Base-by-base conservation (phyloP, 202 grass and related monocot species). In the Zoysia matrella region DNA sequence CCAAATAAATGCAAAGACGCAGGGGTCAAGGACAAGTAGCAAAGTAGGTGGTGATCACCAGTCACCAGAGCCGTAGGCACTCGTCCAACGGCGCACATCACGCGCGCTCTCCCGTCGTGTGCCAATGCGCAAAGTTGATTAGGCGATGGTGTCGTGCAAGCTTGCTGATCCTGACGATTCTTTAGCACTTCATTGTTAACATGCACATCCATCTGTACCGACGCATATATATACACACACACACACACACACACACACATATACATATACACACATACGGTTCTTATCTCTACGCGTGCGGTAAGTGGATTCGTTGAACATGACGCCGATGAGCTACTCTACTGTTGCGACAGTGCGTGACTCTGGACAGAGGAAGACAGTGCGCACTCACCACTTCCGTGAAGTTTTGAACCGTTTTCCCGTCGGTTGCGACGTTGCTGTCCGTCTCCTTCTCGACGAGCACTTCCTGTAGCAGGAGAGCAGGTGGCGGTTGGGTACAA, bases 381-480 rank as follows among this genome's bases (percentile, higher is more conserved):
- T 1, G 43, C 11, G 7, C 15, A 2, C n/a, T 5, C 8, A 8
- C 45, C 71, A 12, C 1, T 44, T 39, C 11, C 12, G 1, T 14
- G 57, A 49, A 6, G 56, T 60, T 42, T 10, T 2, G 11, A 12
- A 36, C 7, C 22, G 22, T 1, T 12, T 50, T 14, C 5, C 4
- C 6, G 68, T 64, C 7, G 12, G 79, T 82, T 73, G 79, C 13
- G 30, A 51, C 39, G 68, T 82, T 73, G 56, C 12, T 60, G 40
- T 81, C 67, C 62, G 6, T 49, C 6, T 72, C 67, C 5, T 72
- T 51, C 48, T 12, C 67, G 11, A n/a, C 1, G 51, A 41, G n/a
- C 55, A 12, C 12, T n/a, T 5, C 30, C 1, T 10, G 53, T 22
- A 6, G n/a, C 22, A 30, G 22, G 22, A 30, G 22, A 30, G 22